Evolutionary conservation across 2,329 filamentous ascomycete genomes (phyloP).

Genomic region (Pleoardoris graminearum): DNA sequence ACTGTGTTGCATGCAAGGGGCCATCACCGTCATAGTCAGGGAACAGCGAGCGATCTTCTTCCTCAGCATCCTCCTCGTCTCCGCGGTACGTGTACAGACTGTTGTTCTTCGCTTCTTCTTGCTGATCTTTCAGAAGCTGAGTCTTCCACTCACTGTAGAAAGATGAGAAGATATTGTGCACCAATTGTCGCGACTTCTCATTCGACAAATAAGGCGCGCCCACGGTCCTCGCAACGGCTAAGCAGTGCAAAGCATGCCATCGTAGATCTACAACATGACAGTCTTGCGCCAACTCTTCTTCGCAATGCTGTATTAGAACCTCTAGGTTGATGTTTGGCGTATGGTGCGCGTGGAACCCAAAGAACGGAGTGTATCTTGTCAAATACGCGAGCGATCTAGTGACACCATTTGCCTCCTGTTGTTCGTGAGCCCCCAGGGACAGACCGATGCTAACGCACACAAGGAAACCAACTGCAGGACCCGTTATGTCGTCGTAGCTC

Average conservation of each 20-base stretch:
- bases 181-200: slow-evolving; percentile 41
- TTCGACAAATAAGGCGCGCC: slow-evolving; percentile 21
- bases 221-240: slow-evolving; percentile 31
- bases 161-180: slow-evolving; percentile 69
- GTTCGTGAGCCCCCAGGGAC: slow-evolving; percentile 53
- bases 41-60: slow-evolving; percentile 80
- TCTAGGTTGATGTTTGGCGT: slow-evolving; percentile 19
- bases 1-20: slow-evolving; percentile 21
- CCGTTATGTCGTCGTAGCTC: slow-evolving; percentile 82
- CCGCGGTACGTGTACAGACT: slow-evolving; percentile 86
- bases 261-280: slow-evolving; percentile 36
- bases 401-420: slow-evolving; percentile 19
- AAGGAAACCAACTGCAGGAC: slow-evolving; percentile 76
- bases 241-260: slow-evolving; percentile 41
- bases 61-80: slow-evolving; percentile 74
- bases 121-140: slow-evolving; percentile 74
- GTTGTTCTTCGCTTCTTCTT: slow-evolving; percentile 70
- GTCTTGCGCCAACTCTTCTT: slow-evolving; percentile 24
- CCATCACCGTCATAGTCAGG: slow-evolving; percentile 69
- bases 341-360: slow-evolving; percentile 24
- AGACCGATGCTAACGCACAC: slow-evolving; percentile 77
- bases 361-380: slow-evolving; percentile 36
- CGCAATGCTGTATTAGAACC: slow-evolving; percentile 19
- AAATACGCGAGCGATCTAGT: slow-evolving; percentile 31
- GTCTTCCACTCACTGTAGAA: slow-evolving; percentile 82